phyloP scores from a whole-genome alignment of 106 monocot genomes.

The Phalaenopsis equestris region DNA sequence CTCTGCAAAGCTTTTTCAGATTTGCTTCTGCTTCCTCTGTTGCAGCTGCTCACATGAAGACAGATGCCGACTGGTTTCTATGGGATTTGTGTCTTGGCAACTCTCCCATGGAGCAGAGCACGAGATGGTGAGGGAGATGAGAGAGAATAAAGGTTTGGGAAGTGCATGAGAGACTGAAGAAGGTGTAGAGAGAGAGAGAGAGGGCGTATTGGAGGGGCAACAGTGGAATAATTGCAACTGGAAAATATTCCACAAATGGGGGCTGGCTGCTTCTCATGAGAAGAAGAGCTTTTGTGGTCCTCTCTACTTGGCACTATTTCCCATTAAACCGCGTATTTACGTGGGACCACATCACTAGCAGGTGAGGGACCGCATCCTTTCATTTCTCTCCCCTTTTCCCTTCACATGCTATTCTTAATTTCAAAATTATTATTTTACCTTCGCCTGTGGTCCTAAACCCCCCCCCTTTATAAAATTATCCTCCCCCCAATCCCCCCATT shows the following conservation, averaged over 20 bases:
- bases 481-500: not conserved
- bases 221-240: constrained; percentile 5
- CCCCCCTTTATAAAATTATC: not conserved
- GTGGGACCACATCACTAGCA: not conserved
- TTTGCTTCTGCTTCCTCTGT: constrained; percentile 5
- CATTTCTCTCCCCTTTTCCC: not conserved
- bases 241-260: constrained; percentile 6
- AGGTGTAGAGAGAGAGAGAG: not conserved
- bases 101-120: not conserved
- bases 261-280: not conserved
- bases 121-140: not conserved
- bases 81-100: constrained; percentile 4
- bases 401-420: constrained; percentile 3
- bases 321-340: constrained; percentile 7
- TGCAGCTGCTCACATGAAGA: not conserved
- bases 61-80: not conserved
- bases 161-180: not conserved
- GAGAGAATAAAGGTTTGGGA: no score
- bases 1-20: constrained; percentile 5
- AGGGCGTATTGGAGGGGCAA: not conserved
- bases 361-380: not conserved
- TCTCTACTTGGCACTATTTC: constrained; percentile 1
- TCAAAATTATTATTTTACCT: not conserved
- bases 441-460: not conserved
- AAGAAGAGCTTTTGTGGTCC: constrained; percentile 1